Evolutionary conservation across 2,329 filamentous ascomycete genomes (phyloP), one percentile per base, ranked within the genome.

Genomic region (Pyrenochaeta sp.): DNA sequence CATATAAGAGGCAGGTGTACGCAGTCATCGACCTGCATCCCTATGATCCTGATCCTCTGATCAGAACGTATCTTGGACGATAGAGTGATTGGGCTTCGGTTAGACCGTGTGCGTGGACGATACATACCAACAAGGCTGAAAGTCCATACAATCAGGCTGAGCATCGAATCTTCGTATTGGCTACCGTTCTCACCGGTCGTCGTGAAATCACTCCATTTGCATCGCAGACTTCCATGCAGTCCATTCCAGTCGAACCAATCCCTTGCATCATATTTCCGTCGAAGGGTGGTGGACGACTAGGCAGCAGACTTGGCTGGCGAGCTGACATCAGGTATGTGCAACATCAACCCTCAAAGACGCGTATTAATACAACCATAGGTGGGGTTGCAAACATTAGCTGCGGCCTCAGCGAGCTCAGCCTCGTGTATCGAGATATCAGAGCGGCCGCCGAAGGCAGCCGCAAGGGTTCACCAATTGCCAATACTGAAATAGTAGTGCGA

Each of bases 161-260:
- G 50, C 54, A 49, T 49, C 25, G n/a, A 43, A 42, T 24, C 56
- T 45, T 49, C 37, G 25, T 48, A 63, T 63, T 65, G 54, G 55
- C 22, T 46, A 42, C 22, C 34, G 43, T 28, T 5, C 47, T 68
- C 56, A 69, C 64, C 65, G 65, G 63, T 61, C 50, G 48, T 51
- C 55, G 28, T 53, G 19, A 45, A 37, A 52, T 53, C 47, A 27
- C 37, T n/a, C 44, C 52, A 25, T 50, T 49, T 42, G 12, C 32
- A 49, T 30, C 24, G 42, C 42, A 59, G 36, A 50, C 50, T 25
- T 46, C 8, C 36, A 50, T 52, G 48, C 51, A 47, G 24, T 6
- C 10, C 40, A 50, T 48, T 40, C 34, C 51, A 30, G 7, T 53
- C 27, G 25, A 44, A 34, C 63, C 61, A 65, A 62, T 62, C 48